Percentiles rank a stretch among this genome's conserved stretches.
These are phyloP conservation scores for Setaria viridis DNA, from an alignment of 202 grass and related monocot species.

Conservation along the genomic window DNA sequence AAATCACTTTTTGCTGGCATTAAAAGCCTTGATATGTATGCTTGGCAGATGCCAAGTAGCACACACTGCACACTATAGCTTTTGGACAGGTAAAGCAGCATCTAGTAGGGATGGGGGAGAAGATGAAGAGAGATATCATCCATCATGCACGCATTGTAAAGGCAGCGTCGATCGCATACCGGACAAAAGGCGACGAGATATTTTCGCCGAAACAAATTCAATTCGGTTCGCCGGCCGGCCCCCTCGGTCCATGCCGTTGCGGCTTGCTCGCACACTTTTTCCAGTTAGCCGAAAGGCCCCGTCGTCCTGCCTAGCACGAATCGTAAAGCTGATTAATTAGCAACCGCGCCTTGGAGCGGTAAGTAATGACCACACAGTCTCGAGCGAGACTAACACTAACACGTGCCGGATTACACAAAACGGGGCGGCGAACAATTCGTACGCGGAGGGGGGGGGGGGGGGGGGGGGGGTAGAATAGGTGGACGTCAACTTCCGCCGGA, in stretches of 20 bases:
- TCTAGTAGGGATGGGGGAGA: not conserved
- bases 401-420: not conserved
- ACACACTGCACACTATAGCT: not conserved
- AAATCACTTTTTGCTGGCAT: not conserved
- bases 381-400: not conserved
- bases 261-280: not conserved
- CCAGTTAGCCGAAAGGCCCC: not conserved
- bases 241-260: not conserved
- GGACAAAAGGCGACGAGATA: conserved; percentile 29
- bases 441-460: not conserved
- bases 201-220: conserved; percentile 36
- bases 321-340: not conserved
- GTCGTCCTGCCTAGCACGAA: not conserved
- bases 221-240: not conserved
- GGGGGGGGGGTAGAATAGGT: too few species aligned
- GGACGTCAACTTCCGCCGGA: conserved; percentile 24
- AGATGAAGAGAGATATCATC: not conserved
- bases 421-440: not conserved
- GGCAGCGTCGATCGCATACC: not conserved
- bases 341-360: too few species aligned
- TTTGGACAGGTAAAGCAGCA: not conserved
- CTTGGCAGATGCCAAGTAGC: not conserved
- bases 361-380: not conserved
- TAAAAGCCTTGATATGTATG: not conserved
- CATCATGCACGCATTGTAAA: conserved; percentile 4